phyloP scores from a whole-genome alignment of 78 protist species.

The Dictyostelium firmibasis region DNA sequence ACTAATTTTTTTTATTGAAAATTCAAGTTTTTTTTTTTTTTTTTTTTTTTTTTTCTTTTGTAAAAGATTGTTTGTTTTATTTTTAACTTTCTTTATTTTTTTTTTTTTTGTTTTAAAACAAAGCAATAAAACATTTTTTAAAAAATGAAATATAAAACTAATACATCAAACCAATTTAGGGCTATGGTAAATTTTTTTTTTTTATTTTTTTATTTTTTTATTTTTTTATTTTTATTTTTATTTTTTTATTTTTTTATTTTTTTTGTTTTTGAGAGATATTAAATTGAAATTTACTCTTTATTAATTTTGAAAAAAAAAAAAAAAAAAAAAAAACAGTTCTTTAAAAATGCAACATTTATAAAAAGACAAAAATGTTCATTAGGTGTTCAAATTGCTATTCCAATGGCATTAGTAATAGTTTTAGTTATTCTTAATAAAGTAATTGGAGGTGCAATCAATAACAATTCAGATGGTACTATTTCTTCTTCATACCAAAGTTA shows the following conservation, averaged over 20 bases:
- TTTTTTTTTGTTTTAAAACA: neutral
- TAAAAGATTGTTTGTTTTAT: no score
- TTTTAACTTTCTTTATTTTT: neutral
- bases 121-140: neutral
- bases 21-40: neutral
- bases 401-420: conserved; percentile 19
- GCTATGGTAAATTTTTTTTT: neutral
- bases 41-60: no score
- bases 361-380: conserved; percentile 71
- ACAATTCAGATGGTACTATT: neutral
- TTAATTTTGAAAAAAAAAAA: no score
- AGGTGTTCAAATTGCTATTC: conserved; percentile 39
- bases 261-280: no score
- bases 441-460: neutral
- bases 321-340: conserved; percentile 24
- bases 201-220: neutral
- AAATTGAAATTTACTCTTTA: no score
- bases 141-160: neutral
- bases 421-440: conserved; percentile 7
- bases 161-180: conserved; percentile 1
- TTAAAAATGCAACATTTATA: conserved; percentile 60
- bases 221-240: neutral
- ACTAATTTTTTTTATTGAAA: no score
- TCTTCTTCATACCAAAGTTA: neutral
- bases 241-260: neutral